phyloP scores from a whole-genome alignment of 345 rosid species.

The Salix caprea region DNA sequence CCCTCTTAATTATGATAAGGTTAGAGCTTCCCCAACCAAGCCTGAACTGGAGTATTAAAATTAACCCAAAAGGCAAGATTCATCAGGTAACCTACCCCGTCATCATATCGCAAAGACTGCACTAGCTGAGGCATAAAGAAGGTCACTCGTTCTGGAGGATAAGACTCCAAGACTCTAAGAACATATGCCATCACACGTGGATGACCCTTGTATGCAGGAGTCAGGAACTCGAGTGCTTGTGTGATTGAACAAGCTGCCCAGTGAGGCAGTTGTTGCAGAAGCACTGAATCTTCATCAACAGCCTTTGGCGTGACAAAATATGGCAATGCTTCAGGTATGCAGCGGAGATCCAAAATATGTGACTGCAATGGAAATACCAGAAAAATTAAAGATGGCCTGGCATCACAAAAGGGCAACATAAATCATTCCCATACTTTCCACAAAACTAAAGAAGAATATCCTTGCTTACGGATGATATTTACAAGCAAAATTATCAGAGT shows the following conservation, averaged over 20 bases:
- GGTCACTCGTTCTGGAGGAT: constrained; percentile 95
- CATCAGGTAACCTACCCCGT: constrained; percentile 51
- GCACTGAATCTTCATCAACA: constrained; percentile 87
- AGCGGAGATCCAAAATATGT: constrained; percentile 66
- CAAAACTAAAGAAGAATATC: not conserved
- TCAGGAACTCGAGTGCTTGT: constrained; percentile 91
- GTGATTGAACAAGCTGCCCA: constrained; percentile 99
- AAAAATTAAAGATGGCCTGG: not conserved
- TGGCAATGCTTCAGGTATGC: constrained; percentile 94
- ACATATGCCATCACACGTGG: constrained; percentile 99
- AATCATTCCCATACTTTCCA: not conserved
- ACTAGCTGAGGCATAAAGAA: constrained; percentile 99
- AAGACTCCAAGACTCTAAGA: constrained; percentile 92
- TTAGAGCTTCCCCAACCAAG: not conserved
- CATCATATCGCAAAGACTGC: constrained; percentile 89
- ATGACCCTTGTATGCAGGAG: constrained; percentile 93
- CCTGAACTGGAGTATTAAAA: not conserved
- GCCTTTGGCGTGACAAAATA: constrained; percentile 91
- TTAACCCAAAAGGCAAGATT: not conserved
- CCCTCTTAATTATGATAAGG: not conserved
- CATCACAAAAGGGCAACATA: not conserved
- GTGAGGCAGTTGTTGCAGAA: constrained; percentile 97
- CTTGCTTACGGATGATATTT: not conserved
- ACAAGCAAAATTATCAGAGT: not conserved
- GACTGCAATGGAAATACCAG: constrained; percentile 47